phyloP scores from a whole-genome alignment of 225 moss, liverwort and hornwort genomes.

The Sphagnum contortum region DNA sequence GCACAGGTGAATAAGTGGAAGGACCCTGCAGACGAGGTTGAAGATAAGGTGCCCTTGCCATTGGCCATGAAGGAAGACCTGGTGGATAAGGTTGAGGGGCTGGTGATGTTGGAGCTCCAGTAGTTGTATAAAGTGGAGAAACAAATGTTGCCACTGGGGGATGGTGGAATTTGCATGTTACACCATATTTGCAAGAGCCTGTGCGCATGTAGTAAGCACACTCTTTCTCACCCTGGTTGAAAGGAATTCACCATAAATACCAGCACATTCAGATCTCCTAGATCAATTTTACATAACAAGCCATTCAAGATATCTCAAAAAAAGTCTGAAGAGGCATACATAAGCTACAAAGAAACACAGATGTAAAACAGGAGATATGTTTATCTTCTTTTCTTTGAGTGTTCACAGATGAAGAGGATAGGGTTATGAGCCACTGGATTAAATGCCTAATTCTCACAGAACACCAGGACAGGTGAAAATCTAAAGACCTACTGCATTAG shows the following conservation, averaged over 20 bases:
- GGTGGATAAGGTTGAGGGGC: constrained; percentile 72
- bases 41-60: constrained; percentile 75
- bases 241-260: no score
- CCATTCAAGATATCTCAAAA: no score
- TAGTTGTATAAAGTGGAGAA: constrained; percentile 42
- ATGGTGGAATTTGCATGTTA: constrained; percentile 99
- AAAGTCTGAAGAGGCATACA: neutral
- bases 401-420: neutral
- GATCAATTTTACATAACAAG: no score
- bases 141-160: constrained; percentile 74
- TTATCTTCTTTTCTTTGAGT: no score
- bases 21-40: constrained; percentile 31
- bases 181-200: constrained; percentile 96
- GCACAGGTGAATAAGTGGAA: constrained; percentile 77
- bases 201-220: constrained; percentile 99
- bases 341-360: no score
- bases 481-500: no score
- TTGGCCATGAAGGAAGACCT: constrained; percentile 80
- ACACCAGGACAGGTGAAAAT: no score
- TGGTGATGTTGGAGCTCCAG: constrained; percentile 71
- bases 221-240: constrained; percentile 84
- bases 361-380: no score
- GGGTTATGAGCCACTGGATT: no score
- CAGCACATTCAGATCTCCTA: no score
- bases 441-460: no score